Evolutionary conservation across 495 filamentous ascomycete species (phyloP).

Genomic region (Aspergillus coremiiformis): DNA sequence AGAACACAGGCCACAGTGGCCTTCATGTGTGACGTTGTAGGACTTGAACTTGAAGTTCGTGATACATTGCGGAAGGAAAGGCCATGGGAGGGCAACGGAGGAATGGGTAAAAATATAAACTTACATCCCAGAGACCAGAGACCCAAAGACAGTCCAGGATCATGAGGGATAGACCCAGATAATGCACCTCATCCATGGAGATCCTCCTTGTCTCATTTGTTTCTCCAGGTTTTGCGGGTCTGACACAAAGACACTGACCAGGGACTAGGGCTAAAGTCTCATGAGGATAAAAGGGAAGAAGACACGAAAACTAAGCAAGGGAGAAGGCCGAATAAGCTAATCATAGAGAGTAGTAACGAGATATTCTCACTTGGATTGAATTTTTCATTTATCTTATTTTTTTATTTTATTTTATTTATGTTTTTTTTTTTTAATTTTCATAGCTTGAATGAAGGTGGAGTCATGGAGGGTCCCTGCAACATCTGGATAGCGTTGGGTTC

Average conservation of each 20-base stretch:
- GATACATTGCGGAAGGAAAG: background rate
- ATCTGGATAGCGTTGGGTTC: slow-evolving; percentile 3
- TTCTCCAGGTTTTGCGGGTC: slow-evolving; percentile 20
- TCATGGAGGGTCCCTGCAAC: background rate
- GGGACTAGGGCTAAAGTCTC: slow-evolving; percentile 6
- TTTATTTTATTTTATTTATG: too few relatives aligned
- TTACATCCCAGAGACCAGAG: too few relatives aligned
- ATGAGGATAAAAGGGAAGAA: slow-evolving; percentile 13
- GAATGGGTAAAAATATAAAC: slow-evolving; percentile 11
- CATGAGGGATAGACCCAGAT: slow-evolving; percentile 4
- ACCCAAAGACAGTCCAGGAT: slow-evolving; percentile 7
- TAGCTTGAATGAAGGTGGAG: background rate
- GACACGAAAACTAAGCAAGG: slow-evolving; percentile 19
- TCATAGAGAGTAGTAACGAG: slow-evolving; percentile 11
- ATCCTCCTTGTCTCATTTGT: slow-evolving; percentile 17
- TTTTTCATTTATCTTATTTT: too few relatives aligned
- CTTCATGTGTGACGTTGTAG: background rate
- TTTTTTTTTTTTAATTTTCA: background rate
- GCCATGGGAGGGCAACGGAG: background rate
- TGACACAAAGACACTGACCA: slow-evolving; percentile 15
- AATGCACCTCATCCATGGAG: slow-evolving; percentile 2
- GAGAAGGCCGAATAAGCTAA: slow-evolving; percentile 14
- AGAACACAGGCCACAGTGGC: background rate
- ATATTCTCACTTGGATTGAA: too few relatives aligned
- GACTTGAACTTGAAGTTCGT: too few relatives aligned